Evolutionary conservation across 805 yeast species (phyloP), one percentile per base, ranked within the genome.

Genomic region (Isabelozyma rhagii): DNA sequence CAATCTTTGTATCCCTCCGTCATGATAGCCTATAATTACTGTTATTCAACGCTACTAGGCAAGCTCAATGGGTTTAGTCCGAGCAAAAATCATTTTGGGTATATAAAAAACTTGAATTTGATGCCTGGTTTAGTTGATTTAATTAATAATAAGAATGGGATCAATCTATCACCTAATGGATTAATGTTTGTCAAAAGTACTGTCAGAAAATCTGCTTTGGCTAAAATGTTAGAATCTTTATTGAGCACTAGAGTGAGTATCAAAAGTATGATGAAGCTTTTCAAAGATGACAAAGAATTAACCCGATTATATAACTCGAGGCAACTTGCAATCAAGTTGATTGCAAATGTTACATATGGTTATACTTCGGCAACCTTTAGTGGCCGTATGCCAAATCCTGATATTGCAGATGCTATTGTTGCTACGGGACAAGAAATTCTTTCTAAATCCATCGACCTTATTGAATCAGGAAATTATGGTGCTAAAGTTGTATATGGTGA

Each of bases 401-500:
- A 92, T 62, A 78, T 94, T 29, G 97, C 99, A 0, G 99, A 94
- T 68, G 87, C 96, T 10, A 89, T 94, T 63, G 99, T 94, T 0
- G 83, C 91, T 18, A 84, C 94, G 0, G 99, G 94, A 0, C 73
- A 98, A 47, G 97, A 93, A 65, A 86, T 90, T 0, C 69, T 94
- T 45, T 84, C 83, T 47, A 75, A 77, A 46, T 86, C 97, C 0
- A 84, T 90, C 27, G 77, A 78, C 1, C 60, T 78, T 45, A 92
- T 94, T 46, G 96, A 91, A 51, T 70, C 78, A 13, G 63, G 70
- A 2, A 46, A 53, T 21, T 89, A 91, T 89, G 91, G 91, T 2
- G 97, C 97, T 0, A 84, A 87, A 58, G 97, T 94, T 0, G 97
- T 93, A 0, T 94, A 94, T 63, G 98, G 99, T 4, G 99, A 94